Conservation (phyloP, 345 rosid genomes). For the Populus ilicifolia region DNA sequence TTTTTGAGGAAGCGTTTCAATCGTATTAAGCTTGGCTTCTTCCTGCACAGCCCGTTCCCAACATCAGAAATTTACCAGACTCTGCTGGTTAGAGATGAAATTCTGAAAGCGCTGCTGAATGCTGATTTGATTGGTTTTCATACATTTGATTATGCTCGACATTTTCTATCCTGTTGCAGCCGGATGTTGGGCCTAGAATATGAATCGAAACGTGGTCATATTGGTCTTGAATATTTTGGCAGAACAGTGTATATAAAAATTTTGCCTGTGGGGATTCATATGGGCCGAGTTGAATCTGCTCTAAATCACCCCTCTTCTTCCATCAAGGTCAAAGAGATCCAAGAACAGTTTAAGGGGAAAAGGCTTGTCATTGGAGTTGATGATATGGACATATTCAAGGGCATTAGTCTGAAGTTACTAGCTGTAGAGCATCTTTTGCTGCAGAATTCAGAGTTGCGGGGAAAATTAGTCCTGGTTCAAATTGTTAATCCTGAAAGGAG, state of each 20-base stretch:
- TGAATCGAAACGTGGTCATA: slow-evolving; percentile 45
- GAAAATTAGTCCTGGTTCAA: slow-evolving; percentile 41
- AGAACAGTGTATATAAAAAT: slow-evolving; percentile 42
- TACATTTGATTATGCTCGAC: slow-evolving; percentile 49
- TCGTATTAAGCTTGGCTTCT: slow-evolving; percentile 43
- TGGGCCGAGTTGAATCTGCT: slow-evolving; percentile 37
- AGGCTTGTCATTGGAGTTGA: slow-evolving; percentile 40
- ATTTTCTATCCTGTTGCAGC: slow-evolving; percentile 49
- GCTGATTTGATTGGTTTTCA: slow-evolving; percentile 48
- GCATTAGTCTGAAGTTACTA: slow-evolving; percentile 39
- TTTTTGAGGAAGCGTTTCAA: slow-evolving; percentile 40
- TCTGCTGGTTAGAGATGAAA: slow-evolving; percentile 41
- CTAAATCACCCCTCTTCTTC: slow-evolving; percentile 33
- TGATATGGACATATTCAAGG: slow-evolving; percentile 51
- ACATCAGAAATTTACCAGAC: slow-evolving; percentile 46
- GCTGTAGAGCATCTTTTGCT: slow-evolving; percentile 40
- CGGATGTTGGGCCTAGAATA: slow-evolving; percentile 44
- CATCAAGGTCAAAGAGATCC: slow-evolving; percentile 32
- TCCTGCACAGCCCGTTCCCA: slow-evolving; percentile 50
- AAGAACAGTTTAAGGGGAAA: slow-evolving; percentile 32
- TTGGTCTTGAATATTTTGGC: slow-evolving; percentile 44
- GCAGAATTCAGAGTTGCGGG: slow-evolving; percentile 27
- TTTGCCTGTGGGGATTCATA: slow-evolving; percentile 40
- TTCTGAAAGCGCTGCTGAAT: slow-evolving; percentile 40
- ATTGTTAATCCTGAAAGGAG: slow-evolving; percentile 46